phyloP scores from a whole-genome alignment of 2,329 filamentous ascomycete genomes.

The Verticillium klebahnii region DNA sequence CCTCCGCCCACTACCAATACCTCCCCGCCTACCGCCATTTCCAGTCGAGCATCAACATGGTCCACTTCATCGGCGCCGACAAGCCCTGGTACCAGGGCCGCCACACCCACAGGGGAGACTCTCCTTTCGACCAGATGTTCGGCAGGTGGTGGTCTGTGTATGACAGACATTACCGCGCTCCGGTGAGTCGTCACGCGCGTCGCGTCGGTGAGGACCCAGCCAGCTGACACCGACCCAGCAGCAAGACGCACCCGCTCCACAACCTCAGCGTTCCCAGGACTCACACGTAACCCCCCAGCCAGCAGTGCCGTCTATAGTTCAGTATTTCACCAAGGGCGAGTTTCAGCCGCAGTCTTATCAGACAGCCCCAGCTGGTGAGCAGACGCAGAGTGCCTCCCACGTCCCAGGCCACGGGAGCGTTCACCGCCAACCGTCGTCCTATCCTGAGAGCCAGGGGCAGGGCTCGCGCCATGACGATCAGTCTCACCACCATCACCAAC shows the following conservation, averaged over 20 bases:
- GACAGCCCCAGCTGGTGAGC: conserved; percentile 25
- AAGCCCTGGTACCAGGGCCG: conserved; percentile 82
- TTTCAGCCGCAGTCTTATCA: conserved; percentile 31
- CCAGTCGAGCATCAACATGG: conserved; percentile 80
- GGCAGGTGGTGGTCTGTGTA: conserved; percentile 93
- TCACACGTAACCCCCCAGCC: not conserved
- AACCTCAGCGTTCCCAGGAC: not conserved
- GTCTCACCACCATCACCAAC: conserved; percentile 10
- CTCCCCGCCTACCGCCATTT: conserved; percentile 92
- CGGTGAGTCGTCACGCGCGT: conserved; percentile 30
- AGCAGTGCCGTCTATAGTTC: conserved; percentile 33
- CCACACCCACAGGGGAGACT: conserved; percentile 45
- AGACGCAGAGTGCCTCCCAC: conserved; percentile 18
- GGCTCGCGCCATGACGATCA: conserved; percentile 4
- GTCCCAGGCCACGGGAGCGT: conserved; percentile 16
- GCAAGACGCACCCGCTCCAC: not conserved
- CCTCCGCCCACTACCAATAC: conserved; percentile 96
- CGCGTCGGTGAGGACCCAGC: not conserved
- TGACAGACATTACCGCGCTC: conserved; percentile 71
- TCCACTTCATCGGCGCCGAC: conserved; percentile 88
- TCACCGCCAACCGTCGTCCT: conserved; percentile 19
- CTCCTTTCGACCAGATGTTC: conserved; percentile 77
- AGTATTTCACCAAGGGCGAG: conserved; percentile 52
- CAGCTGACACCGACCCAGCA: conserved; percentile 1
- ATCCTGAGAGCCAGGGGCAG: conserved; percentile 10